A percentile compares a stretch with the other conserved stretches of the same genome.
phyloP scores from a whole-genome alignment of 495 filamentous ascomycete species.

The Cairneyella variabilis region DNA sequence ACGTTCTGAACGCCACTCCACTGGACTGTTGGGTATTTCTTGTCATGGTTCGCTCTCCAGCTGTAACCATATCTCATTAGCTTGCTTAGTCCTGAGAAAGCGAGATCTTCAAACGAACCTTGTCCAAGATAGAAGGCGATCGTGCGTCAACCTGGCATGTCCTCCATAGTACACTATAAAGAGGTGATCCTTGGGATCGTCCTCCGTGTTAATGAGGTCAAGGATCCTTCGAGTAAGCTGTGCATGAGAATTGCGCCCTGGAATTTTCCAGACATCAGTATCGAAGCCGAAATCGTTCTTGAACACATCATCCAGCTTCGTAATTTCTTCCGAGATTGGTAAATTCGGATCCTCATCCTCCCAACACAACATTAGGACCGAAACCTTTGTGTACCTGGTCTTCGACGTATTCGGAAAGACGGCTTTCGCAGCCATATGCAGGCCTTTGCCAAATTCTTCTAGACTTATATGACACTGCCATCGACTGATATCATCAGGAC shows the following conservation, averaged over 20 bases:
- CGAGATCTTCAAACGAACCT: too few relatives aligned
- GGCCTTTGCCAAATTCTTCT: not conserved
- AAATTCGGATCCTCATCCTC: not conserved
- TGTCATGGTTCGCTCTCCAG: too few relatives aligned
- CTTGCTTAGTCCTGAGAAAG: too few relatives aligned
- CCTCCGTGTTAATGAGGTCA: not conserved
- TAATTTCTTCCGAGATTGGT: not conserved
- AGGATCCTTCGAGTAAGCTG: not conserved
- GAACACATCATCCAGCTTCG: not conserved
- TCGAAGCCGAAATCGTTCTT: not conserved
- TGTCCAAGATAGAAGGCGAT: not conserved
- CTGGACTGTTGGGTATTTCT: conserved; percentile 11
- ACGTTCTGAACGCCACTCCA: conserved; percentile 51
- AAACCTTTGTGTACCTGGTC: not conserved
- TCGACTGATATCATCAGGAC: not conserved
- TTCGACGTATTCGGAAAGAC: not conserved
- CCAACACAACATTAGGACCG: not conserved
- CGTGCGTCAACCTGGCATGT: not conserved
- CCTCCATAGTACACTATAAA: not conserved
- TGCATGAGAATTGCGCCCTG: not conserved
- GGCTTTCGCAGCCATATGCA: not conserved
- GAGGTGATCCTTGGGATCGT: not conserved
- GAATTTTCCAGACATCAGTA: not conserved
- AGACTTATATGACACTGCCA: not conserved
- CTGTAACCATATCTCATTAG: too few relatives aligned